Evolutionary conservation across 352 stramenopile species (phyloP).

Genomic region (Globisporangium solare): DNA sequence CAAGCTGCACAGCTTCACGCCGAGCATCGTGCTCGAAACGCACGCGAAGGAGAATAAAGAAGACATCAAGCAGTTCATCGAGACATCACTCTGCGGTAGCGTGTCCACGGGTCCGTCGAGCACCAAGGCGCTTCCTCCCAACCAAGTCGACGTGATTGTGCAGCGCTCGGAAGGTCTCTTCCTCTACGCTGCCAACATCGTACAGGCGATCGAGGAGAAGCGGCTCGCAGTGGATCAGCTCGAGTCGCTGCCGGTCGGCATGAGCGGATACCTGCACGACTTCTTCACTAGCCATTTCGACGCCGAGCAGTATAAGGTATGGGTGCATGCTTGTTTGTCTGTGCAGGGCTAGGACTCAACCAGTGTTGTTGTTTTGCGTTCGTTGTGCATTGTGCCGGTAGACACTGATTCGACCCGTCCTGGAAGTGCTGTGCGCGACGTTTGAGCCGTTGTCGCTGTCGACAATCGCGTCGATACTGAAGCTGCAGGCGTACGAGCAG

Average conservation of each 20-base stretch:
- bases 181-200: slow-evolving; percentile 73
- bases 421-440: slow-evolving; percentile 65
- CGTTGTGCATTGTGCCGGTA: neutral
- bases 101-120: neutral
- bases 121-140: slow-evolving; percentile 17
- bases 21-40: slow-evolving; percentile 39
- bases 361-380: neutral
- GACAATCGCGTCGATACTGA: slow-evolving; percentile 43
- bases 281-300: slow-evolving; percentile 73
- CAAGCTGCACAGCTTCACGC: slow-evolving; percentile 50
- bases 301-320: slow-evolving; percentile 41
- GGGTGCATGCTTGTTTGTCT: neutral
- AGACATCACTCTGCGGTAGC: slow-evolving; percentile 8
- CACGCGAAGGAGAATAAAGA: slow-evolving; percentile 41
- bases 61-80: slow-evolving; percentile 35
- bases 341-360: neutral
- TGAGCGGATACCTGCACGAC: slow-evolving; percentile 61
- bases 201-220: slow-evolving; percentile 51
- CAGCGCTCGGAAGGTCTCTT: slow-evolving; percentile 61
- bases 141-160: slow-evolving; percentile 44
- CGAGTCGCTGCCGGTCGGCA: slow-evolving; percentile 49
- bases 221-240: slow-evolving; percentile 46
- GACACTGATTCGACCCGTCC: slow-evolving; percentile 47
- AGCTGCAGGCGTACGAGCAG: slow-evolving; percentile 56
- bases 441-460: slow-evolving; percentile 51